Conservation (phyloP, 1,284 basidiomycete genomes). For the Phylloboletellus chloephorus region DNA sequence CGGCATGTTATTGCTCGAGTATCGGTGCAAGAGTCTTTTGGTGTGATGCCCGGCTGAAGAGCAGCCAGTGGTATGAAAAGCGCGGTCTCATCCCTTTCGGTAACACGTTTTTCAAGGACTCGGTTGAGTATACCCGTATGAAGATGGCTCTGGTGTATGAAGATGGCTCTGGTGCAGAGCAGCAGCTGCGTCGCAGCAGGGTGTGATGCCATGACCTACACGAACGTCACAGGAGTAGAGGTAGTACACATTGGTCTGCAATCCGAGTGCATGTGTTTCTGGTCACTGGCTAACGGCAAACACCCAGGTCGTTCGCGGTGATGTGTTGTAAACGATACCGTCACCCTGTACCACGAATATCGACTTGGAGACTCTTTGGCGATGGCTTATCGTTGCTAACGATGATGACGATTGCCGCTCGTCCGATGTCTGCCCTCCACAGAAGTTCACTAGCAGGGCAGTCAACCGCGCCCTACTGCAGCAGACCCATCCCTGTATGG, state of each 20-base stretch:
- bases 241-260: constrained; percentile 6
- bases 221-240: not conserved
- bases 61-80: constrained; percentile 47
- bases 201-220: not conserved
- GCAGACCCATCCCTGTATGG: constrained; percentile 1
- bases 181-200: not conserved
- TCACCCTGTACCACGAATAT: constrained; percentile 17
- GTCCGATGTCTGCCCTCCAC: constrained; percentile 5
- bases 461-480: constrained; percentile 1
- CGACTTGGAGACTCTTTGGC: constrained; percentile 1
- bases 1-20: constrained; percentile 36
- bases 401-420: constrained; percentile 1
- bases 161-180: constrained; percentile 1
- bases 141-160: constrained; percentile 29
- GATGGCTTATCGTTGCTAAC: constrained; percentile 3
- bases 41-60: constrained; percentile 52
- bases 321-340: constrained; percentile 6
- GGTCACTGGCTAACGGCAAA: constrained; percentile 11
- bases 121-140: constrained; percentile 53
- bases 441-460: too few relatives aligned
- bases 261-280: not conserved
- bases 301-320: constrained; percentile 8
- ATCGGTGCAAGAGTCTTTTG: constrained; percentile 41
- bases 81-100: constrained; percentile 47
- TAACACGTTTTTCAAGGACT: constrained; percentile 46